These are phyloP conservation scores for Amylostereum chailletii DNA, from an alignment of 1,284 basidiomycete species.

Conservation along the genomic window DNA sequence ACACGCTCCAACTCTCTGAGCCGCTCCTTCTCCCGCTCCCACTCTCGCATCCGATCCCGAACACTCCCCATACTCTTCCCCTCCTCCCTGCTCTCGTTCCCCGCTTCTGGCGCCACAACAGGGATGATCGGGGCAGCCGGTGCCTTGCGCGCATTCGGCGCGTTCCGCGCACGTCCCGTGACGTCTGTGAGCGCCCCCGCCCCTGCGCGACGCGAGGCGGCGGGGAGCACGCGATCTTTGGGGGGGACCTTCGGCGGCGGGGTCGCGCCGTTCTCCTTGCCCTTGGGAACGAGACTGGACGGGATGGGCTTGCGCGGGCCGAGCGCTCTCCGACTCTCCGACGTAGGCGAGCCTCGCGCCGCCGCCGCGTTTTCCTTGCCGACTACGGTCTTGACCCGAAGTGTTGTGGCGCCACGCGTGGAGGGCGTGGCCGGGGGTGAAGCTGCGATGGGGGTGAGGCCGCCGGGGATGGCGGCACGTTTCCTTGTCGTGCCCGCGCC, in stretches of 20 bases:
- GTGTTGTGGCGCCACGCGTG: not conserved
- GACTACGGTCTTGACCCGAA: conserved; percentile 4
- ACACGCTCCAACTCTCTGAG: conserved; percentile 14
- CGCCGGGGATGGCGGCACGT: conserved; percentile 11
- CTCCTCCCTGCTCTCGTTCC: conserved; percentile 7
- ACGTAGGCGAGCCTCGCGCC: not conserved
- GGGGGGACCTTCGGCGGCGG: not conserved
- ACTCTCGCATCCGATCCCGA: conserved; percentile 15
- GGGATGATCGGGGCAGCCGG: not conserved
- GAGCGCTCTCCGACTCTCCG: conserved; percentile 14
- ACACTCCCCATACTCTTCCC: conserved; percentile 25
- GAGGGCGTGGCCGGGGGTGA: conserved; percentile 9
- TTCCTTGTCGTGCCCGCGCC: conserved; percentile 14
- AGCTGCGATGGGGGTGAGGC: conserved; percentile 21
- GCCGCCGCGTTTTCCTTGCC: conserved; percentile 23
- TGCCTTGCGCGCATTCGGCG: not conserved
- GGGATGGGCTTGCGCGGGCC: conserved; percentile 20
- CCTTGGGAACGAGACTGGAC: conserved; percentile 12
- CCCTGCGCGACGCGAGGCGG: not conserved
- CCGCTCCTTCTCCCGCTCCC: conserved; percentile 16
- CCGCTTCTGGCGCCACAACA: conserved; percentile 1
- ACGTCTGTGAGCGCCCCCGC: not conserved
- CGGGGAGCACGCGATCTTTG: not conserved
- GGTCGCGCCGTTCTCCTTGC: not conserved
- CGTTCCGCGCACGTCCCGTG: conserved; percentile 3